A percentile compares a stretch with the other conserved stretches of the same genome.
Evolutionary conservation across 2,329 filamentous ascomycete species (phyloP).

Genomic region (Pseudocercospora eumusae): DNA sequence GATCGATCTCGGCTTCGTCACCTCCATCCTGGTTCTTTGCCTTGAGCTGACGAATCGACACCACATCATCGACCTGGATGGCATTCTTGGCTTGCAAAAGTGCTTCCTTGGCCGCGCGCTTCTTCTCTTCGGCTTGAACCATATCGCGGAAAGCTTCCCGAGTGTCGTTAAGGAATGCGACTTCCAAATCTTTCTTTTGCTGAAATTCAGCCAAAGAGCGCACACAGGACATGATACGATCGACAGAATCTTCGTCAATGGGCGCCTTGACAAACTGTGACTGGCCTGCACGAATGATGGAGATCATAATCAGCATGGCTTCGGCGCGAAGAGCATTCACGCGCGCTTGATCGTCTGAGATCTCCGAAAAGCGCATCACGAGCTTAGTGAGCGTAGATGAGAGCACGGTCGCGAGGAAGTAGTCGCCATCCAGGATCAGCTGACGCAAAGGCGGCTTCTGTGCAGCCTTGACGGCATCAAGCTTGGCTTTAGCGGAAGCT

Average conservation of each 20-base stretch:
- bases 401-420: slow-evolving; percentile 92
- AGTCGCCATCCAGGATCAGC: slow-evolving; percentile 94
- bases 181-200: slow-evolving; percentile 85
- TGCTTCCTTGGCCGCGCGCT: slow-evolving; percentile 91
- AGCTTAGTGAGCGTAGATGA: slow-evolving; percentile 94
- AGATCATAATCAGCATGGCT: slow-evolving; percentile 99
- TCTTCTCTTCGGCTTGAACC: slow-evolving; percentile 97
- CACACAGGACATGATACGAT: slow-evolving; percentile 97
- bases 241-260: slow-evolving; percentile 97
- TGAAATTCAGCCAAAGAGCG: slow-evolving; percentile 87
- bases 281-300: slow-evolving; percentile 94
- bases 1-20: slow-evolving; percentile 83
- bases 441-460: slow-evolving; percentile 94
- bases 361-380: slow-evolving; percentile 94
- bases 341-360: slow-evolving; percentile 79
- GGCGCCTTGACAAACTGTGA: slow-evolving; percentile 98
- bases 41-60: slow-evolving; percentile 86
- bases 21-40: slow-evolving; percentile 83
- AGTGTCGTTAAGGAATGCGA: slow-evolving; percentile 91
- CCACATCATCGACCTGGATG: slow-evolving; percentile 92
- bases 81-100: slow-evolving; percentile 90
- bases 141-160: slow-evolving; percentile 94
- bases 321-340: slow-evolving; percentile 94
- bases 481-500: slow-evolving; percentile 81
- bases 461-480: slow-evolving; percentile 95